A percentile compares a stretch with the other conserved stretches of the same genome.
Evolutionary conservation across 208 protist genomes (phyloP).

Genomic region (Balamuthia mandrillaris): DNA sequence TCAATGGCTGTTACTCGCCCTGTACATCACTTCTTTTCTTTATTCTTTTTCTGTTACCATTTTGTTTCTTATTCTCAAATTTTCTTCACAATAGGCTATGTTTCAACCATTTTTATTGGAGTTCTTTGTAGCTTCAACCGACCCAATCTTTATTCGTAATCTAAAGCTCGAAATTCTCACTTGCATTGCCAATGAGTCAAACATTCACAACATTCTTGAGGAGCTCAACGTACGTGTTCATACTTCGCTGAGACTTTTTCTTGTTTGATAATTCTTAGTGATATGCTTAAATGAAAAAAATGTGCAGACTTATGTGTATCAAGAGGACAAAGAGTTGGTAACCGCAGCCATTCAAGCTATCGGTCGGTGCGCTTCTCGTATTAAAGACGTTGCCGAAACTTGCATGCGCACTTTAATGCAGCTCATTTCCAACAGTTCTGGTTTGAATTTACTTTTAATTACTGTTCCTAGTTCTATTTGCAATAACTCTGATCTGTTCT

Average conservation of each 20-base stretch:
- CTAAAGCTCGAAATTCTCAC: constrained; percentile 69
- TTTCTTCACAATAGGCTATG: constrained; percentile 29
- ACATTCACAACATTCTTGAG: constrained; percentile 74
- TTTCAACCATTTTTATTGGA: constrained; percentile 77
- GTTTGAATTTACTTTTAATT: not conserved
- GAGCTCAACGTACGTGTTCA: constrained; percentile 79
- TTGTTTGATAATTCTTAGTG: not conserved
- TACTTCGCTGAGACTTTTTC: not conserved
- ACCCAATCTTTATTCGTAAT: constrained; percentile 51
- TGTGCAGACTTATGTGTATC: constrained; percentile 75
- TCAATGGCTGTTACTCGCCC: constrained; percentile 74
- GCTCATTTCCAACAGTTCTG: constrained; percentile 49
- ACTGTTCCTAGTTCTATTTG: not conserved
- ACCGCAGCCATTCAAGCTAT: constrained; percentile 68
- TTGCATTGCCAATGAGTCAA: constrained; percentile 66
- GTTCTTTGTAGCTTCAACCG: constrained; percentile 66
- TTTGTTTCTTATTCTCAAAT: not conserved
- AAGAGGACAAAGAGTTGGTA: constrained; percentile 70
- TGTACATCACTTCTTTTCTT: not conserved
- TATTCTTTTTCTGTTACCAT: too few species aligned
- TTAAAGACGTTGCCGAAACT: constrained; percentile 69
- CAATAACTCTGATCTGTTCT: too few species aligned
- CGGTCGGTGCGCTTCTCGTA: constrained; percentile 61
- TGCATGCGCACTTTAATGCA: constrained; percentile 66
- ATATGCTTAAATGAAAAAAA: not conserved